Conservation (phyloP, 352 stramenopile species). For the Globisporangium polare region DNA sequence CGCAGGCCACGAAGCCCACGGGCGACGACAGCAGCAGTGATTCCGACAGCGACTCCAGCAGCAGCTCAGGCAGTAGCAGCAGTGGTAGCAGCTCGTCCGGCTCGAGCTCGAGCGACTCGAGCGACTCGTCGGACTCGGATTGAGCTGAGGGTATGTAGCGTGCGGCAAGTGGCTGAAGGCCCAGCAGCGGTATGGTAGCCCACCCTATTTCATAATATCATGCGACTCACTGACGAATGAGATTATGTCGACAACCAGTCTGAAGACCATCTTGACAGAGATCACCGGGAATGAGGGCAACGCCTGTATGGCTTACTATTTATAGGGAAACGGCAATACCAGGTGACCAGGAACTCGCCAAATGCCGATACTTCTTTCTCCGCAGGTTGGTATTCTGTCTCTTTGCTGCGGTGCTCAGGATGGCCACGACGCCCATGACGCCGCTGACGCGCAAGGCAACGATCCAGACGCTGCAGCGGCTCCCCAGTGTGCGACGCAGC, state of each 20-base stretch:
- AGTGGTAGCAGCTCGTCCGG: slow-evolving; percentile 30
- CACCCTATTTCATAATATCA: slow-evolving; percentile 7
- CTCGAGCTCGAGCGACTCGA: slow-evolving; percentile 25
- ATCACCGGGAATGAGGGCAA: no score
- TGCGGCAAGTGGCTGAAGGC: not conserved
- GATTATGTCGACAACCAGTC: not conserved
- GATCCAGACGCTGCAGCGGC: slow-evolving; percentile 23
- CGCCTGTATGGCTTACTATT: not conserved
- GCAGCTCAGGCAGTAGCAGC: slow-evolving; percentile 30
- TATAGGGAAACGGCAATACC: not conserved
- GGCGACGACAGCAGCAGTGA: slow-evolving; percentile 26
- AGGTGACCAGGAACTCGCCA: not conserved
- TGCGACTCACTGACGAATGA: not conserved
- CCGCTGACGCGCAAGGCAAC: slow-evolving; percentile 17
- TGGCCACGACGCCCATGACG: not conserved
- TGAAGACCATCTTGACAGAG: not conserved
- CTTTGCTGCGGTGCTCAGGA: not conserved
- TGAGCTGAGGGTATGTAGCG: slow-evolving; percentile 4
- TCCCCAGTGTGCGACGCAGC: slow-evolving; percentile 26
- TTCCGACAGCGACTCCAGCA: slow-evolving; percentile 32
- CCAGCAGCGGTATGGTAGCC: not conserved
- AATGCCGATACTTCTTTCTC: not conserved
- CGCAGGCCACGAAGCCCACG: slow-evolving; percentile 37
- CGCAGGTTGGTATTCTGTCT: not conserved
- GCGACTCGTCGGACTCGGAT: slow-evolving; percentile 37